phyloP scores from a whole-genome alignment of 306 rosid species.

The Trifolium dubium region DNA sequence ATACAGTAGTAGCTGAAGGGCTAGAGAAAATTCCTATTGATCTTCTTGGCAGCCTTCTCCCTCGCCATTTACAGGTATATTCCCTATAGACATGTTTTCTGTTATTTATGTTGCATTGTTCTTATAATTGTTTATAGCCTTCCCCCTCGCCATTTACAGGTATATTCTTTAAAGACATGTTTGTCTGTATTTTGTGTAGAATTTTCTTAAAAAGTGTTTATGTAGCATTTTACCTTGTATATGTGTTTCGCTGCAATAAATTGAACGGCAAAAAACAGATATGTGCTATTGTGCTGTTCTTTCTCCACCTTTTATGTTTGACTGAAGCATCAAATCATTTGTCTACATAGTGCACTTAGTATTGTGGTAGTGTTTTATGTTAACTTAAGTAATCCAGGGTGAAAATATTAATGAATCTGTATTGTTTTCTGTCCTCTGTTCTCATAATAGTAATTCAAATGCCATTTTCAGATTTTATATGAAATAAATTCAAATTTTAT shows the following conservation, averaged over 20 bases:
- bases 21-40: conserved; percentile 75
- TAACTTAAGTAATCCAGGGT: conserved; percentile 16
- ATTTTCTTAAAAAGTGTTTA: conserved; percentile 17
- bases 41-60: conserved; percentile 73
- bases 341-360: conserved; percentile 22
- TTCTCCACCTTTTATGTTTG: conserved; percentile 30
- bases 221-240: conserved; percentile 19
- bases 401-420: conserved; percentile 21
- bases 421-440: conserved; percentile 12
- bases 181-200: conserved; percentile 32
- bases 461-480: conserved; percentile 63
- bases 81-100: conserved; percentile 17
- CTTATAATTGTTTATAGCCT: conserved; percentile 43
- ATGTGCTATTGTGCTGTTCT: conserved; percentile 27
- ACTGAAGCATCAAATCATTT: conserved; percentile 34
- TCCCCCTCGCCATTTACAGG: conserved; percentile 78
- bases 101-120: conserved; percentile 24
- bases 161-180: conserved; percentile 33
- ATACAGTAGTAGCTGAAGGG: conserved; percentile 66
- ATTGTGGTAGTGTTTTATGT: conserved; percentile 31
- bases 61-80: conserved; percentile 74
- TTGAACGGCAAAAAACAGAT: conserved; percentile 1
- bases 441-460: conserved; percentile 25
- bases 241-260: neutral
- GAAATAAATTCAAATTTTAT: conserved; percentile 60